phyloP scores from a whole-genome alignment of 371 early-diverging fungal genomes.

The Dipsacomyces acuminosporus region DNA sequence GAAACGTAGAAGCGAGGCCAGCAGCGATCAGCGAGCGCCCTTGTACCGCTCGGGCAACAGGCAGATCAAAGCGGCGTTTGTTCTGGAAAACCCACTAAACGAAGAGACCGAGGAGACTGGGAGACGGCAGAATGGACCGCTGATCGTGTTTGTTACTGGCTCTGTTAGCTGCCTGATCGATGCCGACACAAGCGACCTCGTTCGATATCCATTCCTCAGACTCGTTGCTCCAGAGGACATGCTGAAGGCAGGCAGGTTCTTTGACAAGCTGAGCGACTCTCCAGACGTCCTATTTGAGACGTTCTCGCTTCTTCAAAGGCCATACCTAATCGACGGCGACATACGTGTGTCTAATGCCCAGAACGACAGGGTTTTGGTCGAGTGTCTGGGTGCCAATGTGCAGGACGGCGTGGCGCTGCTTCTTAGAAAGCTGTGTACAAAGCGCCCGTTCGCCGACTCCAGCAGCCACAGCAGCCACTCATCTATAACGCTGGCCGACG shows the following conservation, averaged over 20 bases:
- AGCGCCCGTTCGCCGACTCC: slow-evolving; percentile 18
- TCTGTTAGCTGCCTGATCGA: slow-evolving; percentile 32
- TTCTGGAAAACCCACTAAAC: slow-evolving; percentile 27
- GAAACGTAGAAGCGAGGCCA: slow-evolving; percentile 4
- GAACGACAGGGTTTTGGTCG: slow-evolving; percentile 26
- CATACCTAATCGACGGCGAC: slow-evolving; percentile 38
- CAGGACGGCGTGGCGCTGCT: slow-evolving; percentile 38
- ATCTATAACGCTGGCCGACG: slow-evolving; percentile 14
- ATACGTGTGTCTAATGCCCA: slow-evolving; percentile 15
- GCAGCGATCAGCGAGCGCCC: slow-evolving; percentile 8
- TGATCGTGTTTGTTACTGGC: slow-evolving; percentile 30
- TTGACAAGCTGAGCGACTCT: slow-evolving; percentile 23
- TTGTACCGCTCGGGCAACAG: slow-evolving; percentile 24
- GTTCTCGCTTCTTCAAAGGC: slow-evolving; percentile 33
- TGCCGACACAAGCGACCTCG: slow-evolving; percentile 28
- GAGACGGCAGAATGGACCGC: slow-evolving; percentile 23
- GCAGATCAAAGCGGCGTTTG: slow-evolving; percentile 37
- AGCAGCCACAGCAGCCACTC: slow-evolving; percentile 16
- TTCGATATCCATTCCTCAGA: slow-evolving; percentile 31
- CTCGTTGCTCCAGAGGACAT: slow-evolving; percentile 40
- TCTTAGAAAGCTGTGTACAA: slow-evolving; percentile 13
- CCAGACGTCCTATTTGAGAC: slow-evolving; percentile 36
- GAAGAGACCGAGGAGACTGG: slow-evolving; percentile 2
- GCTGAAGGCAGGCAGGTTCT: slow-evolving; percentile 18
- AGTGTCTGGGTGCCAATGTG: slow-evolving; percentile 35